phyloP scores from a whole-genome alignment of 108 stramenopile genomes.

The Cyclotella atomus region DNA sequence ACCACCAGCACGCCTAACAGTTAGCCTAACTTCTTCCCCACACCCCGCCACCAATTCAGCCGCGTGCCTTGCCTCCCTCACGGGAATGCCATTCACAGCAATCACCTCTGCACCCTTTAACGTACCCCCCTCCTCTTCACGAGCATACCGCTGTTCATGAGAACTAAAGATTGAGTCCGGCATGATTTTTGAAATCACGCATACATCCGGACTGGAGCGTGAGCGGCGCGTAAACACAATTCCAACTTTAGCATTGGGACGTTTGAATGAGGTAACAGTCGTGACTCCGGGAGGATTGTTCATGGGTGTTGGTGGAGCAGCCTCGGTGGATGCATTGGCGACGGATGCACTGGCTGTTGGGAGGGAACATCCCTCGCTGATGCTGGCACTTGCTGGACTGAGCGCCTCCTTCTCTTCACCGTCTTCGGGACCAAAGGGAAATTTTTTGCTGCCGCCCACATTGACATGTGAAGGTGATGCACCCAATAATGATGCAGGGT shows the following conservation, averaged over 20 bases:
- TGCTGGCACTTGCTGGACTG: background rate
- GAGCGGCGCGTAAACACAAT: conserved; percentile 46
- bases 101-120: conserved; percentile 48
- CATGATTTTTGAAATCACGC: conserved; percentile 37
- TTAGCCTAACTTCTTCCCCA: conserved; percentile 41
- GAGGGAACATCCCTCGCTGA: background rate
- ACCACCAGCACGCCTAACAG: conserved; percentile 25
- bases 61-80: conserved; percentile 45
- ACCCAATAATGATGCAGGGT: background rate
- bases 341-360: background rate
- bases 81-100: conserved; percentile 50
- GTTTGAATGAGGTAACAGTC: conserved; percentile 49
- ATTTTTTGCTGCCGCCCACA: background rate
- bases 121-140: background rate
- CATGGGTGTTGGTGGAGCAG: background rate
- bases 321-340: background rate
- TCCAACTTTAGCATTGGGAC: conserved; percentile 47
- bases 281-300: conserved; percentile 25
- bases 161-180: conserved; percentile 41
- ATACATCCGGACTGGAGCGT: conserved; percentile 25
- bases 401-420: background rate
- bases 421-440: background rate
- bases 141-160: conserved; percentile 1
- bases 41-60: conserved; percentile 51
- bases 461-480: background rate